phyloP scores from a whole-genome alignment of 495 filamentous ascomycete genomes.

The Cercophora scortea region DNA sequence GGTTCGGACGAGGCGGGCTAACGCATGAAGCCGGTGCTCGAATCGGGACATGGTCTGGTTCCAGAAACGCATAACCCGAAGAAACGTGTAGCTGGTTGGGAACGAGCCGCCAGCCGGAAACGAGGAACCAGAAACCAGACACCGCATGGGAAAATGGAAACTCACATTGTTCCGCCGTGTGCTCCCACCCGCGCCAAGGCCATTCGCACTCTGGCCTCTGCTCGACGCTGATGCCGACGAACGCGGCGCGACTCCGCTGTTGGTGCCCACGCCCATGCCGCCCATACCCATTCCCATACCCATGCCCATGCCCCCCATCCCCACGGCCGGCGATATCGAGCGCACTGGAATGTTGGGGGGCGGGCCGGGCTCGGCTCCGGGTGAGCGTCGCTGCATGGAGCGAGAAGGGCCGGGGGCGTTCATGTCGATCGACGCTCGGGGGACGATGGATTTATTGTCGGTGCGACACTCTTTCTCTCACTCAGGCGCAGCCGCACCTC shows the following conservation, averaged over 20 bases:
- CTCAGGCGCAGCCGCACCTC: neutral
- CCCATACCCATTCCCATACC: neutral
- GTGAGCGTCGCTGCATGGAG: constrained; percentile 41
- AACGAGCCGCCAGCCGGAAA: neutral
- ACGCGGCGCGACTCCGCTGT: constrained; percentile 31
- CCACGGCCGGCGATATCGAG: constrained; percentile 33
- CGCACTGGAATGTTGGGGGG: constrained; percentile 33
- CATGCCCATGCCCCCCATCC: constrained; percentile 6
- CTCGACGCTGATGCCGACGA: constrained; percentile 31
- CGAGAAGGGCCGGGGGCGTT: constrained; percentile 31
- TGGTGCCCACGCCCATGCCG: constrained; percentile 17
- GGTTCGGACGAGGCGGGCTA: neutral
- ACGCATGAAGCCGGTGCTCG: constrained; percentile 10
- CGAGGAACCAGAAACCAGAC: neutral
- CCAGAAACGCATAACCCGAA: no score
- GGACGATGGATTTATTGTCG: neutral
- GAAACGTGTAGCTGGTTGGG: no score
- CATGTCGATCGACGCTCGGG: constrained; percentile 17
- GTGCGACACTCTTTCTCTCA: neutral
- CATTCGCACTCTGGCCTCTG: constrained; percentile 4
- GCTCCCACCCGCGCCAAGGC: constrained; percentile 18
- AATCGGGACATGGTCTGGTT: constrained; percentile 10
- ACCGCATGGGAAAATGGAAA: constrained; percentile 7
- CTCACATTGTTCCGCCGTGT: constrained; percentile 46
- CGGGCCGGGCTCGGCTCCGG: constrained; percentile 36